Conservation (phyloP, 306 rosid species). For the Clitoria ternatea region DNA sequence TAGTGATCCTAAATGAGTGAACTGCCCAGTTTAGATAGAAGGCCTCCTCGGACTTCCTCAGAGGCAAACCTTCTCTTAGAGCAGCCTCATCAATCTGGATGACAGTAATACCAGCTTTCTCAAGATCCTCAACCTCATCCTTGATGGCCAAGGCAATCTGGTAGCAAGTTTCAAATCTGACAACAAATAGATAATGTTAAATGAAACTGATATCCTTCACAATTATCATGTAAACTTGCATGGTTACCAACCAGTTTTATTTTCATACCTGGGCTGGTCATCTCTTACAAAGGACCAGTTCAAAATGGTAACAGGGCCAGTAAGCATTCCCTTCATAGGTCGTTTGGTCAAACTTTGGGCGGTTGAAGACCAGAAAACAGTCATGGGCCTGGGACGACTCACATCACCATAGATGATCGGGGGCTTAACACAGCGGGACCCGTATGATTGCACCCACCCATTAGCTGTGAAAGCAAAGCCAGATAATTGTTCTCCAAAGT, state of each 20-base stretch:
- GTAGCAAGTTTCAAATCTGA: slow-evolving; percentile 76
- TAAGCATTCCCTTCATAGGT: slow-evolving; percentile 94
- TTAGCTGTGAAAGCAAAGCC: slow-evolving; percentile 87
- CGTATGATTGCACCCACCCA: slow-evolving; percentile 94
- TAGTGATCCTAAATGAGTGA: slow-evolving; percentile 87
- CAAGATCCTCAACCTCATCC: slow-evolving; percentile 91
- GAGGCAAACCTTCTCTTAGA: slow-evolving; percentile 77
- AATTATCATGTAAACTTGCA: background rate
- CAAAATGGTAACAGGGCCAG: slow-evolving; percentile 84
- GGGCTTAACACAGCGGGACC: slow-evolving; percentile 86
- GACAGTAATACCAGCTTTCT: slow-evolving; percentile 66
- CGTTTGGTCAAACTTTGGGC: slow-evolving; percentile 72
- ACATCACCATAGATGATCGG: slow-evolving; percentile 89
- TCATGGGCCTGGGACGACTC: slow-evolving; percentile 90
- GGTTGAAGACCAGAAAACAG: slow-evolving; percentile 76
- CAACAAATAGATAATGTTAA: slow-evolving; percentile 13
- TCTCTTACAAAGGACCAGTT: slow-evolving; percentile 90
- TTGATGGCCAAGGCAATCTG: slow-evolving; percentile 89
- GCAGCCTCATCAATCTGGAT: slow-evolving; percentile 95
- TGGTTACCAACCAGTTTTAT: background rate
- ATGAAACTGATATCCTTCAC: background rate
- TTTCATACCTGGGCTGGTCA: slow-evolving; percentile 73
- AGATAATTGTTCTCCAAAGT: slow-evolving; percentile 84
- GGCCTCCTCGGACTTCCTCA: slow-evolving; percentile 69
- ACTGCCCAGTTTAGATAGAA: slow-evolving; percentile 83